Conservation (phyloP, 306 rosid species). For the Citrullus amarus region DNA sequence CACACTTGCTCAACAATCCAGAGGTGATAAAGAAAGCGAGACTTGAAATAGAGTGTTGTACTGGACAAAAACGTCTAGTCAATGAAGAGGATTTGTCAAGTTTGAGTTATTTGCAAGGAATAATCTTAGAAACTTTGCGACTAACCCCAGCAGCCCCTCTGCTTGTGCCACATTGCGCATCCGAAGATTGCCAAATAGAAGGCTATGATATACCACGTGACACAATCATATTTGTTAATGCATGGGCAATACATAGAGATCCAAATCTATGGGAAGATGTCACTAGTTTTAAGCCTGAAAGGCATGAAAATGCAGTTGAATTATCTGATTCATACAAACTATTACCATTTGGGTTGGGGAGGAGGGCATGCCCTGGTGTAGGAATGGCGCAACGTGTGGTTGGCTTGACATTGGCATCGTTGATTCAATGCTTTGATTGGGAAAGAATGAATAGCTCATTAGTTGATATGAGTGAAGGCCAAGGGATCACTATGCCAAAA, state of each 20-base stretch:
- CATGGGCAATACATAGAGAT: neutral
- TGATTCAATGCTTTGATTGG: conserved; percentile 55
- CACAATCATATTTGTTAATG: neutral
- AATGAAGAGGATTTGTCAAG: conserved; percentile 30
- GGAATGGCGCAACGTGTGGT: conserved; percentile 12
- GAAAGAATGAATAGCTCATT: conserved; percentile 4
- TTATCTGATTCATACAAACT: conserved; percentile 9
- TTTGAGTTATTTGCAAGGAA: conserved; percentile 28
- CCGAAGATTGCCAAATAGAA: conserved; percentile 20
- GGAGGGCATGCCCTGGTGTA: conserved; percentile 1
- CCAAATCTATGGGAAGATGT: neutral
- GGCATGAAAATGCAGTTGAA: neutral
- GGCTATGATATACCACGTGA: conserved; percentile 28
- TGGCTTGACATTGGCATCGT: conserved; percentile 10
- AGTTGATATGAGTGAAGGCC: neutral
- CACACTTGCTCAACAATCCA: conserved; percentile 37
- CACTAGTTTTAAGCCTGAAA: neutral
- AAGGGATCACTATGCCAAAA: conserved; percentile 20
- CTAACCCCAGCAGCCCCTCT: conserved; percentile 13
- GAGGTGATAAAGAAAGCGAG: conserved; percentile 26
- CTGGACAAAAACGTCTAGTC: conserved; percentile 22
- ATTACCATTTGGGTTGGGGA: neutral
- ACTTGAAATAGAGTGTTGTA: conserved; percentile 21
- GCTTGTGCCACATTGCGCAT: conserved; percentile 28
- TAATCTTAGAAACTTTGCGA: conserved; percentile 30